Evolutionary conservation across 768 basidiomycete species (phyloP).

Genomic region (Macrocybe gigantea): DNA sequence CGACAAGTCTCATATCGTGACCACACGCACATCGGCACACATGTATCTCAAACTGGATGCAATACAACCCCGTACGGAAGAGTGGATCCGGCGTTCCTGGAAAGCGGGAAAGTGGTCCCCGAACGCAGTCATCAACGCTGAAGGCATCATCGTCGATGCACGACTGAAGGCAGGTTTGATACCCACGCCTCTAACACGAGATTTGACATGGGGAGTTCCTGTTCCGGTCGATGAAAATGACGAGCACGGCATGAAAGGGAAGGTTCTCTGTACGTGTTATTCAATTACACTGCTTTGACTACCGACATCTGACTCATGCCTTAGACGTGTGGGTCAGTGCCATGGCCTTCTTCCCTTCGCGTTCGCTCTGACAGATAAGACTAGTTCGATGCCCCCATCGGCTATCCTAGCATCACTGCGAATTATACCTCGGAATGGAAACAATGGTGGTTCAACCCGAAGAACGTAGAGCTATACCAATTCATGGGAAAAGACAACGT

Average conservation of each 20-base stretch:
- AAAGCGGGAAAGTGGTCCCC: constrained; percentile 87
- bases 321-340: constrained; percentile 88
- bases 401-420: constrained; percentile 96
- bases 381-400: constrained; percentile 96
- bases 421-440: constrained; percentile 93
- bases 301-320: constrained; percentile 4
- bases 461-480: constrained; percentile 88
- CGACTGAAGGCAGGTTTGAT: constrained; percentile 80
- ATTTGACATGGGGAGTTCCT: constrained; percentile 94
- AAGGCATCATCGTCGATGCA: constrained; percentile 86
- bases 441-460: constrained; percentile 93
- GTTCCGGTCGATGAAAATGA: constrained; percentile 78
- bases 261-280: constrained; percentile 84
- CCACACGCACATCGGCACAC: constrained; percentile 75
- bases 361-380: constrained; percentile 9
- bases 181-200: constrained; percentile 89
- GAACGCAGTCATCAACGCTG: constrained; percentile 84
- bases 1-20: constrained; percentile 72
- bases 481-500: constrained; percentile 99
- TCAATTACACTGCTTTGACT: background rate
- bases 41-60: constrained; percentile 87
- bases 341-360: background rate
- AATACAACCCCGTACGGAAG: constrained; percentile 77
- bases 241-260: constrained; percentile 81
- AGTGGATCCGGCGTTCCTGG: constrained; percentile 81